Evolutionary conservation across 2,329 filamentous ascomycete genomes (phyloP), one percentile per base, ranked within the genome.

Genomic region (Ilyonectria destructans): DNA sequence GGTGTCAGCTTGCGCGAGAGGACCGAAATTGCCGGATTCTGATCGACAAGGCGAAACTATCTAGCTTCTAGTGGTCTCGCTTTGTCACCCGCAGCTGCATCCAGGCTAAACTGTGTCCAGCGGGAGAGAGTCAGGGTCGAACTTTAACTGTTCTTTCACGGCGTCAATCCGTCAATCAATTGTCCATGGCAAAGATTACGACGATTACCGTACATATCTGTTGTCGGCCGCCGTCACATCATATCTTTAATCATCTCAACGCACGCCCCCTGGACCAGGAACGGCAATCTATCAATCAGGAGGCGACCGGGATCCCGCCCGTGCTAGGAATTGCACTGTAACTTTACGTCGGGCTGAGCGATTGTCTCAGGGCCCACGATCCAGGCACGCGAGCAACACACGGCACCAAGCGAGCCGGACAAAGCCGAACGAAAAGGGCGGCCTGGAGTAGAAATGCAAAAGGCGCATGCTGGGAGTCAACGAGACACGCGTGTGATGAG

Each of bases 11-110:
- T 58, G 59, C 62, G 40, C 21, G 31, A 15, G 31, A 23, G 31
- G 31, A 10, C 33, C 40, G 58, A 60, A 63, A 70, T 70, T 74
- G 59, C 68, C 70, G 55, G 58, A 58, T 68, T 66, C 5, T 62
- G 73, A 75, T 74, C 70, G 70, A 71, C 69, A 70, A 51, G 19
- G 33, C 58, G 62, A 69, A 69, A 65, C 43, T 62, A 45, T 60
- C 51, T 66, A 74, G 66, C 68, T 66, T 23, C 58, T 48, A 55
- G 19, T 55, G 43, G 52, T 26, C 43, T 56, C 31, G 45, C 45
- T 33, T 58, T 26, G 35, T 58, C 46, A 49, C 26, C 23, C 46
- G 45, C 58, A 62, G 61, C 52, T 71, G 64, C 59, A 65, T 66
- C 29, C 37, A 68, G 60, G 68, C 68, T 74, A 72, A 69, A 69